Conservation (phyloP, 2,329 filamentous ascomycete species). For the Aureobasidium sp. region DNA sequence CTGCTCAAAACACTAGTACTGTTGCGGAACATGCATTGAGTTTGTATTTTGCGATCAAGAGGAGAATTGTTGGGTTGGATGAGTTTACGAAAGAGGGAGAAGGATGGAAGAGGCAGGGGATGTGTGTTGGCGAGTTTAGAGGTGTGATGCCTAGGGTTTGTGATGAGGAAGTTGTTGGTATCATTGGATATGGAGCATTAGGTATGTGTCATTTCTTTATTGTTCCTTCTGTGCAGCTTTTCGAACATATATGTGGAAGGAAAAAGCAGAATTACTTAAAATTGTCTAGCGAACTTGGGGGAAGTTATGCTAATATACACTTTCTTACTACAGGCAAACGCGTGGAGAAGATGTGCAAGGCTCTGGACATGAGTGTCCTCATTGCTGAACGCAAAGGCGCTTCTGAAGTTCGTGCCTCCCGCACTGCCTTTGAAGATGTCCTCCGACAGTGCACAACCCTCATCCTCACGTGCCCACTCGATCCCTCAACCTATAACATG, state of each 20-base stretch:
- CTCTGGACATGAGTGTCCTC: constrained; percentile 43
- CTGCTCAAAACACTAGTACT: constrained; percentile 39
- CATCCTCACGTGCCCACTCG: constrained; percentile 27
- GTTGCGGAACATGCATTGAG: constrained; percentile 45
- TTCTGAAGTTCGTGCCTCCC: constrained; percentile 22
- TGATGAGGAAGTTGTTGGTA: constrained; percentile 42
- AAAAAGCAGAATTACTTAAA: neutral
- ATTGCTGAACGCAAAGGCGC: constrained; percentile 41
- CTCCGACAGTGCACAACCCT: constrained; percentile 33
- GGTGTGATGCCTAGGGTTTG: constrained; percentile 37
- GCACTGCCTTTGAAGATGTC: constrained; percentile 32
- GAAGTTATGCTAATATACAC: neutral
- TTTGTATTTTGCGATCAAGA: constrained; percentile 42
- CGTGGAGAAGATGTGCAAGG: constrained; percentile 38
- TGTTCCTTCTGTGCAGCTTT: neutral
- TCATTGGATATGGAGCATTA: constrained; percentile 45
- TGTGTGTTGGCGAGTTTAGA: constrained; percentile 28
- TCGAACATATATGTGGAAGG: neutral
- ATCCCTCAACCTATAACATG: constrained; percentile 23
- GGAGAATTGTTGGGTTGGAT: constrained; percentile 35
- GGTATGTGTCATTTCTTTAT: constrained; percentile 27
- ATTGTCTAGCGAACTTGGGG: neutral
- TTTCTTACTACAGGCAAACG: constrained; percentile 28
- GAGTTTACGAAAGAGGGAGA: constrained; percentile 27
- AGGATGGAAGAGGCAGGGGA: constrained; percentile 37